phyloP scores from a whole-genome alignment of 2,329 filamentous ascomycete species.

The Exophiala oligosperma region DNA sequence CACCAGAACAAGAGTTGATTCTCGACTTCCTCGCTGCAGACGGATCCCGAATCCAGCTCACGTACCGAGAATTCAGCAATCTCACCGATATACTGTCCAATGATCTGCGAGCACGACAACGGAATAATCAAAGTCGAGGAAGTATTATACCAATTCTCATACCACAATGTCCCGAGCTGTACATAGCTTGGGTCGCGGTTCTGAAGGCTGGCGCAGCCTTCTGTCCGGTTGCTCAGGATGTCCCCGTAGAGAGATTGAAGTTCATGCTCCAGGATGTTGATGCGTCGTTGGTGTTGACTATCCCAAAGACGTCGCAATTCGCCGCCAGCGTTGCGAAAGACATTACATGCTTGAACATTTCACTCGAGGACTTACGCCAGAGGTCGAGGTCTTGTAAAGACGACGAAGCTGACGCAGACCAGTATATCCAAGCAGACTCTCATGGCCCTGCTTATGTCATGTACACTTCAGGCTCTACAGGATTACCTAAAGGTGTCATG shows the following conservation, averaged over 20 bases:
- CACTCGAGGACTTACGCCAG: conserved; percentile 5
- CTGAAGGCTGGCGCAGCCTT: conserved; percentile 82
- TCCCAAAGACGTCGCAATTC: conserved; percentile 35
- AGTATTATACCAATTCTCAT: conserved; percentile 72
- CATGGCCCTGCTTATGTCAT: conserved; percentile 72
- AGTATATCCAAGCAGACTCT: conserved; percentile 40
- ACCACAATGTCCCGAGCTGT: conserved; percentile 74
- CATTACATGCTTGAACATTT: conserved; percentile 45
- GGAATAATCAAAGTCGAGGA: conserved; percentile 11
- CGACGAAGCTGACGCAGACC: conserved; percentile 1
- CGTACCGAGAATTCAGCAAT: conserved; percentile 55
- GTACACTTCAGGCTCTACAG: conserved; percentile 91
- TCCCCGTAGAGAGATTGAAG: conserved; percentile 71
- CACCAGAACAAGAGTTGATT: conserved; percentile 47
- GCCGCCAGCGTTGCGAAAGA: conserved; percentile 23
- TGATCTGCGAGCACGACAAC: conserved; percentile 24
- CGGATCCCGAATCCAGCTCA: conserved; percentile 49
- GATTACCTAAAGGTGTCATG: conserved; percentile 81
- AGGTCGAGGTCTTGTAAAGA: background rate
- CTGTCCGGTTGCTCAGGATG: conserved; percentile 78
- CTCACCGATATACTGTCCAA: conserved; percentile 40
- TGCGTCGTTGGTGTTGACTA: conserved; percentile 68
- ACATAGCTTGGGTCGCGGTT: conserved; percentile 73
- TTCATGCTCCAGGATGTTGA: conserved; percentile 80
- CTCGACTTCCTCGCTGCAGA: conserved; percentile 63